A percentile compares a stretch with the other conserved stretches of the same genome.
Conservation (phyloP, 441 rosid genomes). For the Croton laevigatus region DNA sequence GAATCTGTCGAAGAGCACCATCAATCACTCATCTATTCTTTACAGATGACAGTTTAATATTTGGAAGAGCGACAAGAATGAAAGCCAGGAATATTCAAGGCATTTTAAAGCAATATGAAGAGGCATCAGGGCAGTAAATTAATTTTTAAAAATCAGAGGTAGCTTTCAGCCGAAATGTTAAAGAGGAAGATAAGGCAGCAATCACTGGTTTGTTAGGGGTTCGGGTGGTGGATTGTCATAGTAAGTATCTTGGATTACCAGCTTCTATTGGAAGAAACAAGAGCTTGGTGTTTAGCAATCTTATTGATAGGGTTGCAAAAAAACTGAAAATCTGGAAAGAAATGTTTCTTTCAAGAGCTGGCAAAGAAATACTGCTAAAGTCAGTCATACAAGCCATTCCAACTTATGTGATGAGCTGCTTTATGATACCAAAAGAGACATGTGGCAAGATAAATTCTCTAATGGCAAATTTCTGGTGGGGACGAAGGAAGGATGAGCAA, state of each 20-base stretch:
- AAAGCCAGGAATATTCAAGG: neutral
- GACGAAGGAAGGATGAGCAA: neutral
- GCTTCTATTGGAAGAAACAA: neutral
- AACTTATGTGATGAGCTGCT: neutral
- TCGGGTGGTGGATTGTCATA: too few species aligned
- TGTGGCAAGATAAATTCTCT: neutral
- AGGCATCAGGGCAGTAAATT: neutral
- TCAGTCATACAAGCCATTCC: neutral
- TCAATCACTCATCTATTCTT: neutral
- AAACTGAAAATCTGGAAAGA: neutral
- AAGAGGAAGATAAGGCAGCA: fast-evolving
- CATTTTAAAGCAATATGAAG: neutral
- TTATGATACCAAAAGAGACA: neutral
- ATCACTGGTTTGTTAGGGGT: neutral
- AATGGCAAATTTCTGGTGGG: too few species aligned
- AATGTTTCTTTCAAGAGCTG: neutral
- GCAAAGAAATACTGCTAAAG: neutral
- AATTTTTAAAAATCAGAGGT: neutral
- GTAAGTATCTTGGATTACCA: neutral
- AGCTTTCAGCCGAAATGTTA: neutral
- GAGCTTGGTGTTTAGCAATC: neutral
- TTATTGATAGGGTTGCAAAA: neutral
- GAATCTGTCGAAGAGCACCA: neutral
- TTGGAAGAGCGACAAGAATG: neutral
- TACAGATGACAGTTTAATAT: neutral